Evolutionary conservation across 2,329 filamentous ascomycete species (phyloP).

Genomic region (Talaromyces atroroseus): DNA sequence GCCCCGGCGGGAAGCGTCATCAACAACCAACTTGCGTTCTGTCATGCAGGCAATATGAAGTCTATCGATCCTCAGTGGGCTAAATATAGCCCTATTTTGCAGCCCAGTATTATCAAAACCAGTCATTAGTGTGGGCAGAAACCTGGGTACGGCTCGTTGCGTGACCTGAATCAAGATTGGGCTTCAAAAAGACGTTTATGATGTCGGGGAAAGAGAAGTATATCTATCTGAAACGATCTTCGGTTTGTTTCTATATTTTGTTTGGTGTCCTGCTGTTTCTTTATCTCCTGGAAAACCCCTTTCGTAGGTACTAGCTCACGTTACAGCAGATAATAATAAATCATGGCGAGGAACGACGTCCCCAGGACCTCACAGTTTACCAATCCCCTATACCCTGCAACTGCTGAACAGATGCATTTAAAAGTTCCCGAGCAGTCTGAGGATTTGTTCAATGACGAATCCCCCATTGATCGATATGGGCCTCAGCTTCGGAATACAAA

Average conservation of each 20-base stretch:
- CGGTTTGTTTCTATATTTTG: background rate
- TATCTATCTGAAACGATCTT: background rate
- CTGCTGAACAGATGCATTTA: background rate
- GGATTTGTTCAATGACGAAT: background rate
- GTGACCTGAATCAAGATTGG: background rate
- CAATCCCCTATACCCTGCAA: background rate
- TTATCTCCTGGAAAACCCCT: background rate
- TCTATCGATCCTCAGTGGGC: background rate
- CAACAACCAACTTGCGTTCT: background rate
- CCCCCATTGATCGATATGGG: conserved; percentile 8
- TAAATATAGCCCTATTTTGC: background rate
- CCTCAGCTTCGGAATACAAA: background rate
- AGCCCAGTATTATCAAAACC: background rate
- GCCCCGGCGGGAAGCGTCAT: background rate
- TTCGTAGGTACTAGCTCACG: too few species aligned
- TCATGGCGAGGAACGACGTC: background rate
- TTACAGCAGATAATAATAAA: background rate
- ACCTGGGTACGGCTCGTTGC: background rate
- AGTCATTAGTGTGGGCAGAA: background rate
- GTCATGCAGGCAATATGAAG: background rate
- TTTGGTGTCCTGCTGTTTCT: background rate
- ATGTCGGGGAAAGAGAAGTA: background rate
- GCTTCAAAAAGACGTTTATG: background rate
- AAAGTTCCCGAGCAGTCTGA: conserved; percentile 1
- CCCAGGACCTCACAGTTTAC: background rate